Evolutionary conservation across 352 stramenopile genomes (phyloP), one percentile per base, ranked within the genome.

Genomic region (Globisporangium spiculum): DNA sequence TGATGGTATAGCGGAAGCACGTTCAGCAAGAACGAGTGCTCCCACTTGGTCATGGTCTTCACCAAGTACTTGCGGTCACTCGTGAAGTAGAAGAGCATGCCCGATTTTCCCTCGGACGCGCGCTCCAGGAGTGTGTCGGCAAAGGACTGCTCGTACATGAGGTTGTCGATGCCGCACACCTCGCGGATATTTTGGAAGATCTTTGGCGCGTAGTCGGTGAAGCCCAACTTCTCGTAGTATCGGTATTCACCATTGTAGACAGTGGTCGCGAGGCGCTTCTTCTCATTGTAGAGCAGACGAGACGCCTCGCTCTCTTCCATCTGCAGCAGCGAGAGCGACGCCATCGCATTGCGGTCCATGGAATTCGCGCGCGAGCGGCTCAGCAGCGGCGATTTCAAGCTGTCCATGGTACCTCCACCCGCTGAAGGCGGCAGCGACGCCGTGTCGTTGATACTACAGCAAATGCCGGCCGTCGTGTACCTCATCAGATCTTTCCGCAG

Each of bases 11-110:
- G 66, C 30, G 88, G 86, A 8, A 96, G 76, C 46, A 96, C 88
- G 48, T 87, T 75, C 1, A 94, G 79, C 64, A 96, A 60, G 60
- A 94, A 94, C 55, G 84, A 89, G 65, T 96, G 86, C 73, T 96
- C 88, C 63, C 81, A 83, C 75, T 96, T 94, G 41, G 87, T 93
- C 88, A 96, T 94, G 2, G 86, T 96, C 77, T 96, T 96, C 64
- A 96, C 88, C 6, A 96, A 72, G 63, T 94, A 96, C 75, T 84
- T 84, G 53, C 86, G 80, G 66, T 94, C 86, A 62, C 83, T 94
- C 6, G 88, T 92, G 60, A 94, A 96, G 79, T 96, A 96, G 55
- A 96, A 96, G 4, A 96, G 70, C 84, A 93, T 94, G 10, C 88
- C 88, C 0, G 85, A 94, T 69, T 96, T 96, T 66, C 88, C 88